A percentile compares a stretch with the other conserved stretches of the same genome.
phyloP scores from a whole-genome alignment of 23 red algal genomes.

The Gracilaria gracilis region DNA sequence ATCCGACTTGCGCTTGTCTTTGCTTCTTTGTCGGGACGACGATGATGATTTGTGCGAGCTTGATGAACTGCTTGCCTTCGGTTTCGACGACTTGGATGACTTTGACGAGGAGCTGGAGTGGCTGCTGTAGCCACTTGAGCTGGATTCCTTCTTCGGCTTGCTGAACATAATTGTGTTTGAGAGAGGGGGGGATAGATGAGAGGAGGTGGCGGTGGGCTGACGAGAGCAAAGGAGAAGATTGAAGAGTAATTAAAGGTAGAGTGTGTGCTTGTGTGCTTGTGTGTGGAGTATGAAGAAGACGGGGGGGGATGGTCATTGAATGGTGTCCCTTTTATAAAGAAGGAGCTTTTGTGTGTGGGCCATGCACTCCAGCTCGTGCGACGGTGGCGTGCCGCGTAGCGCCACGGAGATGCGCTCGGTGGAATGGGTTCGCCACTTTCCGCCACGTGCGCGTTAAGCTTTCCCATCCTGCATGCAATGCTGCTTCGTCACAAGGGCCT shows the following conservation, averaged over 20 bases:
- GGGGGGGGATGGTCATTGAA: background rate
- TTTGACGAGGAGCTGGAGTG: conserved; percentile 6
- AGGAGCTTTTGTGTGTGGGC: background rate
- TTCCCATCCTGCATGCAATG: background rate
- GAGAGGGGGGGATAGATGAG: background rate
- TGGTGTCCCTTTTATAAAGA: background rate
- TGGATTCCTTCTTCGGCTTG: conserved; percentile 16
- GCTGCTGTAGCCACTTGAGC: conserved; percentile 14
- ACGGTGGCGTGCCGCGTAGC: conserved; percentile 19
- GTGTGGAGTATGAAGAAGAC: background rate
- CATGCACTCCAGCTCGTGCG: background rate
- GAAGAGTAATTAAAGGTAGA: background rate
- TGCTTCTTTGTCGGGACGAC: conserved; percentile 2
- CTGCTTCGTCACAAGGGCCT: background rate
- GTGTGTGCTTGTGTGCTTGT: background rate
- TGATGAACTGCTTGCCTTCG: background rate
- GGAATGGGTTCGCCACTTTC: background rate
- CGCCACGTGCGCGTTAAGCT: conserved; percentile 15
- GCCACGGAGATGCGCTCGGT: background rate
- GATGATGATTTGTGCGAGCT: conserved; percentile 1
- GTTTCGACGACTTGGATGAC: conserved; percentile 5
- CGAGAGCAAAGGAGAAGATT: background rate
- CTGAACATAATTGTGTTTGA: conserved; percentile 20
- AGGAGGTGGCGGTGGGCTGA: background rate
- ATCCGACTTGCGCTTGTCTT: conserved; percentile 42